Evolutionary conservation across 305 asterid genomes (phyloP), one percentile per base, ranked within the genome.

Genomic region (Andrographis paniculata): DNA sequence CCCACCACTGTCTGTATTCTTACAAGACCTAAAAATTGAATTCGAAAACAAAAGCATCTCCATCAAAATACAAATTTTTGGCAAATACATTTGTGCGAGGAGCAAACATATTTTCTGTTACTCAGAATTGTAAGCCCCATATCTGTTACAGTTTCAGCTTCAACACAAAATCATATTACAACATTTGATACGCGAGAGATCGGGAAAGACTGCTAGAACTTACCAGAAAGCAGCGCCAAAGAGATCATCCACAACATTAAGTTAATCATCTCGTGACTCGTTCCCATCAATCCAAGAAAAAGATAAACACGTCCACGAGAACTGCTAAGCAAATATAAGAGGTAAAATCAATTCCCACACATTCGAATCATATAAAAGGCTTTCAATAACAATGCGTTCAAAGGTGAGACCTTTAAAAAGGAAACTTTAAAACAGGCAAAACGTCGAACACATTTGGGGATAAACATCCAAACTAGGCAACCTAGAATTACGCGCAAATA

Each of bases 181-280:
- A 39, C 48, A 37, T n/a, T 9, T 15, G 14, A 47, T 17, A 24
- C 49, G 42, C 56, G 19, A 37, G 49, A 40, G n/a, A n/a, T n/a
- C n/a, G 20, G 19, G 13, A 31, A 23, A n/a, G 21, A 17, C 17
- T 27, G 23, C 30, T 14, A 27, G 17, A 42, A 55, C 78, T 54
- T 69, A 87, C 96, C 91, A 58, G 64, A 58, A 21, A 78, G 60
- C 58, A 87, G 67, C 63, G 62, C 59, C 62, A 78, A 61, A 43
- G n/a, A n/a, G n/a, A 67, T 42, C 53, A 66, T 45, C 54, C 68
- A 63, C 56, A 64, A 60, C 59, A 64, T 56, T 23, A 64, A 55
- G 62, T 53, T 43, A 56, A 42, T 20, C 21, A 54, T 51, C 62
- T 54, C 49, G 69, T 59, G 56, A 73, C 70, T 71, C 85, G 65